Base-by-base conservation (phyloP, 306 rosid genomes). In the Pachyrhizus erosus region DNA sequence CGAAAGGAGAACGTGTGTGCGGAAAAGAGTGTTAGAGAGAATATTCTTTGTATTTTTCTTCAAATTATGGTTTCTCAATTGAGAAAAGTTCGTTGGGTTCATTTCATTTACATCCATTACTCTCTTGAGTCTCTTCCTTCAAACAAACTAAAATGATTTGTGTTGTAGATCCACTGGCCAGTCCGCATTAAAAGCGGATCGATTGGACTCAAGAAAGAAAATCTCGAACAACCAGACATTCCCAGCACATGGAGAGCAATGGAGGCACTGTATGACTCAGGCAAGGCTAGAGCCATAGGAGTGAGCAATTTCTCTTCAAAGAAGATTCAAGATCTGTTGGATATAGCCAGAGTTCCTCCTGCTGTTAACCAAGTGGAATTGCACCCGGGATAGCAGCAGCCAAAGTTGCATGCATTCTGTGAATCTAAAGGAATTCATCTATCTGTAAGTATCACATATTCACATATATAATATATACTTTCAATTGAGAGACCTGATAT, bases 281-380 rank as follows among this genome's bases (percentile, higher is more conserved):
- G 96, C 57, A 90, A 87, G 84, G 94, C 89, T 52, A 87, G 87
- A 82, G 96, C 96, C 7, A 91, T 94, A 21, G 98, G 98, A 76
- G 94, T 94, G 1, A 89, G 97, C 85, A 92, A 92, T 72, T 94
- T 91, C 91, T 92, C 94, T 27, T 65, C 92, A 0, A 94, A 94
- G 83, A 92, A 92, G 87, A 90, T 94, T 31, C 89, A 85, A 39
- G 93, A 86, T 71, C 51, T 92, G 12, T 21, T 94, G 74, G 84
- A 83, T 43, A 33, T 89, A 13, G 92, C 96, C 1, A 70, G 85
- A 1, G 86, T 91, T 31, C 88, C 88, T 58, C 98, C 97, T 3
- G 96, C 94, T 13, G 97, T 91, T 77, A 89, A 91, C 85, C 97
- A 92, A 82, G 98, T 92, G 17, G 98, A 94, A 76, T 85, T 90